Evolutionary conservation across 345 rosid genomes (phyloP).

Genomic region (Gossypium turneri): DNA sequence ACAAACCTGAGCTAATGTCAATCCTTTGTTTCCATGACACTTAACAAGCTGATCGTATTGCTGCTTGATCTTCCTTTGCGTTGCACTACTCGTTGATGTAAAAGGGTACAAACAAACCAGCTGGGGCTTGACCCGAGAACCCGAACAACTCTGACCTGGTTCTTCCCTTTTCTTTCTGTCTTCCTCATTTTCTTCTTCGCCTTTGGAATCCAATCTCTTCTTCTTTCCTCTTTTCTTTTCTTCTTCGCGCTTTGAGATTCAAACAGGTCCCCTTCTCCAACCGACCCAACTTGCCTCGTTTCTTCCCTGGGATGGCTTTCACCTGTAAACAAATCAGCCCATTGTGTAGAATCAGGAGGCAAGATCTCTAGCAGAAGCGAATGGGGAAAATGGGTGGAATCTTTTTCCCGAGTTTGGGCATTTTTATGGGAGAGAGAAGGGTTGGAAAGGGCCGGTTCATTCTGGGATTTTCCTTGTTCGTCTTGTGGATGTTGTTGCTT

Average conservation of each 20-base stretch:
- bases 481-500: slow-evolving; percentile 6
- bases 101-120: slow-evolving; percentile 74
- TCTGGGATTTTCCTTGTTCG: slow-evolving; percentile 17
- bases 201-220: slow-evolving; percentile 25
- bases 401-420: slow-evolving; percentile 26
- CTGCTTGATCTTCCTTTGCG: slow-evolving; percentile 91
- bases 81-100: slow-evolving; percentile 77
- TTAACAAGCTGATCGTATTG: slow-evolving; percentile 76
- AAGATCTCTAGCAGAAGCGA: slow-evolving; percentile 58
- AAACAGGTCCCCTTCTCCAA: slow-evolving; percentile 15
- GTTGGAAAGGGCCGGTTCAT: slow-evolving; percentile 24
- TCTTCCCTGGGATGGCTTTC: slow-evolving; percentile 1
- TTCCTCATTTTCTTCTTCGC: slow-evolving; percentile 31
- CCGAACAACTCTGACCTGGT: slow-evolving; percentile 32
- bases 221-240: slow-evolving; percentile 59
- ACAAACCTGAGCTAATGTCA: slow-evolving; percentile 76
- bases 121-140: slow-evolving; percentile 44
- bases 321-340: slow-evolving; percentile 21
- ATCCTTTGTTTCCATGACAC: slow-evolving; percentile 58
- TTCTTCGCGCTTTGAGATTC: slow-evolving; percentile 19
- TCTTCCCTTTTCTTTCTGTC: slow-evolving; percentile 16
- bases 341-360: slow-evolving; percentile 41
- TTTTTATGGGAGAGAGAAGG: slow-evolving; percentile 21
- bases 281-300: slow-evolving; percentile 24
- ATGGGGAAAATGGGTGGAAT: slow-evolving; percentile 35